phyloP scores from a whole-genome alignment of 257 asterid genomes.

The Salvia miltiorrhiza region DNA sequence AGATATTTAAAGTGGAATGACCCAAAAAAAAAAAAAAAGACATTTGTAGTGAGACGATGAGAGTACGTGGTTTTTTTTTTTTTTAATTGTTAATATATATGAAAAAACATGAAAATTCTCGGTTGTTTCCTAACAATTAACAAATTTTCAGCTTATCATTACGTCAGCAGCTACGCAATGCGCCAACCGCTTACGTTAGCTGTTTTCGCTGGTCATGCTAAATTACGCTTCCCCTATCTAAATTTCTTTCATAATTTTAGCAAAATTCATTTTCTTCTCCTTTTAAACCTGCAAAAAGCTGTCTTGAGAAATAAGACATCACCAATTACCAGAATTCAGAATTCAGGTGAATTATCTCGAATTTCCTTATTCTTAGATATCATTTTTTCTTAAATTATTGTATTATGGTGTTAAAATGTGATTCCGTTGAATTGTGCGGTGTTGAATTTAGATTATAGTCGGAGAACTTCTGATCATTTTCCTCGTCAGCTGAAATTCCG shows the following conservation, averaged over 20 bases:
- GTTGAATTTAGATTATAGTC: not conserved
- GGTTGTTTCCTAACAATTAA: too few relatives aligned
- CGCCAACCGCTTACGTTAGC: conserved; percentile 23
- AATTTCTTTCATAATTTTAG: not conserved
- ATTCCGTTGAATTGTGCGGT: not conserved
- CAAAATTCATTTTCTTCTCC: not conserved
- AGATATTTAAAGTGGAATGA: too few relatives aligned
- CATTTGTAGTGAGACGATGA: too few relatives aligned
- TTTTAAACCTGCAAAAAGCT: conserved; percentile 7
- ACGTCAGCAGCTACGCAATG: conserved; percentile 25
- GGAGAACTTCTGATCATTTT: not conserved
- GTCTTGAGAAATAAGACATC: conserved; percentile 35
- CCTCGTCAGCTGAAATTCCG: conserved; percentile 8
- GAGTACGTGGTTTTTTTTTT: too few relatives aligned
- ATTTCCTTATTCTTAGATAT: not conserved
- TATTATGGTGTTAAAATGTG: not conserved
- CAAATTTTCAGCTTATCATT: too few relatives aligned
- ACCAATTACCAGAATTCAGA: conserved; percentile 12
- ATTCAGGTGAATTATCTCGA: conserved; percentile 19
- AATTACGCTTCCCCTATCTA: conserved; percentile 26
- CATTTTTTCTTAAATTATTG: not conserved
- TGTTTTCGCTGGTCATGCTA: not conserved
- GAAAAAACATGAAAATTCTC: too few relatives aligned
- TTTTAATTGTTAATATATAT: too few relatives aligned
- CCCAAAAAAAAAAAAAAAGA: too few relatives aligned